A percentile compares a stretch with the other conserved stretches of the same genome.
phyloP scores from a whole-genome alignment of 164 flowering plant species.

The Piper betle region DNA sequence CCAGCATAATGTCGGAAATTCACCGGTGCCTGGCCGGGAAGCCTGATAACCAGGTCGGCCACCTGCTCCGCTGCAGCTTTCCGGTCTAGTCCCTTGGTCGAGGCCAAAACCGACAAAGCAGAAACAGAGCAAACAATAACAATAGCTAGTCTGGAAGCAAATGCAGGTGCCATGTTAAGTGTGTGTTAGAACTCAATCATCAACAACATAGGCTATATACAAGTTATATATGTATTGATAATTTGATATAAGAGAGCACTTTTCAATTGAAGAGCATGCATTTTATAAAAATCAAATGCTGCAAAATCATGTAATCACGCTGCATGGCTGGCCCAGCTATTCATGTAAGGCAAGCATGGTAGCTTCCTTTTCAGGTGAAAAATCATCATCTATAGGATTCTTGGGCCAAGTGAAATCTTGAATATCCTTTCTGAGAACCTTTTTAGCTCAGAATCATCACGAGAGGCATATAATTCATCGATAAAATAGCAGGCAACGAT shows the following conservation, averaged over 20 bases:
- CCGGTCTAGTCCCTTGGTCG: not conserved
- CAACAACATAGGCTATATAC: not conserved
- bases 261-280: too few species aligned
- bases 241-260: not conserved
- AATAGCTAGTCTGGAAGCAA: not conserved
- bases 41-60: slow-evolving; percentile 32
- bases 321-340: not conserved
- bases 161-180: not conserved
- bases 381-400: not conserved
- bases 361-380: not conserved
- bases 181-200: not conserved
- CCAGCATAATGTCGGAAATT: slow-evolving; percentile 50
- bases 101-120: not conserved
- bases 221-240: too few species aligned
- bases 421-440: not conserved
- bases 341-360: not conserved
- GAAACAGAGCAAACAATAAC: not conserved
- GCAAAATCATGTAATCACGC: not conserved
- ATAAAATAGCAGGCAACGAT: not conserved
- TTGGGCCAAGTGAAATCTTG: not conserved
- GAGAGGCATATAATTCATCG: not conserved
- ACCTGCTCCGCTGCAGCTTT: slow-evolving; percentile 13
- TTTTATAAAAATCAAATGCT: too few species aligned
- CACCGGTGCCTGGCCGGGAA: slow-evolving; percentile 55
- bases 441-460: not conserved